These are phyloP conservation scores for Spergularia marina DNA, from an alignment of 148 eudicot genomes.

Conservation along the genomic window DNA sequence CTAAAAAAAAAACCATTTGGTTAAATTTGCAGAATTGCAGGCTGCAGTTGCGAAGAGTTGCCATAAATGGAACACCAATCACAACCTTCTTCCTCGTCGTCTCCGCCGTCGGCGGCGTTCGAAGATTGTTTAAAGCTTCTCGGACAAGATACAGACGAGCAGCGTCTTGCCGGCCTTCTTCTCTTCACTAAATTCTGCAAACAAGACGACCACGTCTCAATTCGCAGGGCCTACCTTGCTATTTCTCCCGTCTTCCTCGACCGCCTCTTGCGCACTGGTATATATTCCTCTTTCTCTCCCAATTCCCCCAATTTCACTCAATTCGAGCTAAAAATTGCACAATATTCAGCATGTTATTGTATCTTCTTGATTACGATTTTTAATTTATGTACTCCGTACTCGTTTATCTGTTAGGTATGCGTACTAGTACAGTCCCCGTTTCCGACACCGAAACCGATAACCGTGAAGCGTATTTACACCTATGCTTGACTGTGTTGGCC, in stretches of 20 bases:
- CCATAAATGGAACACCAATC: not conserved
- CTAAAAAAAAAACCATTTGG: no score
- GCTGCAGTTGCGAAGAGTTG: no score
- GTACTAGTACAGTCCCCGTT: conserved; percentile 33
- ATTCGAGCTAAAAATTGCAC: not conserved
- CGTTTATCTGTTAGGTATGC: conserved; percentile 53
- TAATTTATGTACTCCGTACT: not conserved
- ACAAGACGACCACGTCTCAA: conserved; percentile 55
- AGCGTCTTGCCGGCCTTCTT: conserved; percentile 86
- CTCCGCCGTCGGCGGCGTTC: conserved; percentile 13
- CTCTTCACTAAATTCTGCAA: conserved; percentile 58
- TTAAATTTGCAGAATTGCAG: no score
- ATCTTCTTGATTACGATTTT: not conserved
- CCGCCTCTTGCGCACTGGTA: conserved; percentile 82
- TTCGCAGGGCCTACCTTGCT: conserved; percentile 59
- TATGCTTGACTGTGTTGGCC: conserved; percentile 61
- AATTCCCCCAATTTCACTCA: not conserved
- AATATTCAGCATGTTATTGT: not conserved
- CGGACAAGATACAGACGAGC: conserved; percentile 72
- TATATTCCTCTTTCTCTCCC: not conserved
- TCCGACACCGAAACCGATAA: conserved; percentile 40
- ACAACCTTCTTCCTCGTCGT: not conserved
- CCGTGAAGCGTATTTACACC: conserved; percentile 58
- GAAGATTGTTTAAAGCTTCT: conserved; percentile 72
- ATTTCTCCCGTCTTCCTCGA: conserved; percentile 58